These are phyloP conservation scores for Platismatia glauca DNA, from an alignment of 495 filamentous ascomycete species.

Conservation along the genomic window DNA sequence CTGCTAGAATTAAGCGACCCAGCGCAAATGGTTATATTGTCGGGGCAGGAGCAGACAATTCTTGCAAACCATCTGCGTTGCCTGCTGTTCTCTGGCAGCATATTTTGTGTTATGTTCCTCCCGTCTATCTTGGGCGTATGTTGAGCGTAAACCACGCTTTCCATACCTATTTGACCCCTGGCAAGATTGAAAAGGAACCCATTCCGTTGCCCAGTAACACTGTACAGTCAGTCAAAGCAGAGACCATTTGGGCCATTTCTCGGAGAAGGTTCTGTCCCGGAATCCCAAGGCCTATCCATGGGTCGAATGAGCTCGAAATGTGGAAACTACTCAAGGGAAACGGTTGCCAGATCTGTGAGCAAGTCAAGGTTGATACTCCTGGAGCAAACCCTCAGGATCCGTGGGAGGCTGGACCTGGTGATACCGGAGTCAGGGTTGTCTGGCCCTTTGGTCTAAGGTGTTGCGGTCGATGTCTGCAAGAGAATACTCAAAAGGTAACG, in stretches of 20 bases:
- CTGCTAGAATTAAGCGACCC: slow-evolving; percentile 13
- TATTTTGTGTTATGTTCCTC: slow-evolving; percentile 30
- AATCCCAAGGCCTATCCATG: slow-evolving; percentile 38
- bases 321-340: slow-evolving; percentile 36
- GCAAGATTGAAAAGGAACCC: slow-evolving; percentile 20
- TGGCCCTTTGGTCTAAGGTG: slow-evolving; percentile 58
- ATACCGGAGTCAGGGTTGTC: slow-evolving; percentile 42
- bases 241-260: slow-evolving; percentile 39
- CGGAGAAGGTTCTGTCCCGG: slow-evolving; percentile 34
- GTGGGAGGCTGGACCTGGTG: slow-evolving; percentile 45
- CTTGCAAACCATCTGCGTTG: slow-evolving; percentile 19
- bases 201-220: slow-evolving; percentile 21
- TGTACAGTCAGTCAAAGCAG: slow-evolving; percentile 30
- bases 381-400: slow-evolving; percentile 25
- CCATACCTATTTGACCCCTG: slow-evolving; percentile 31
- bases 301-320: slow-evolving; percentile 39
- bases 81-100: slow-evolving; percentile 31
- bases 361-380: slow-evolving; percentile 16
- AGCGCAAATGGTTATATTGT: slow-evolving; percentile 3
- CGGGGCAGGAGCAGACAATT: slow-evolving; percentile 1
- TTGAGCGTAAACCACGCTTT: slow-evolving; percentile 29
- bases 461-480: slow-evolving; percentile 54
- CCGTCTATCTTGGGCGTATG: slow-evolving; percentile 27
- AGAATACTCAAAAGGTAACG: slow-evolving; percentile 51
- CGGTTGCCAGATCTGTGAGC: slow-evolving; percentile 39